Conservation (phyloP, 495 filamentous ascomycete genomes). For the Tirmania nivea region DNA sequence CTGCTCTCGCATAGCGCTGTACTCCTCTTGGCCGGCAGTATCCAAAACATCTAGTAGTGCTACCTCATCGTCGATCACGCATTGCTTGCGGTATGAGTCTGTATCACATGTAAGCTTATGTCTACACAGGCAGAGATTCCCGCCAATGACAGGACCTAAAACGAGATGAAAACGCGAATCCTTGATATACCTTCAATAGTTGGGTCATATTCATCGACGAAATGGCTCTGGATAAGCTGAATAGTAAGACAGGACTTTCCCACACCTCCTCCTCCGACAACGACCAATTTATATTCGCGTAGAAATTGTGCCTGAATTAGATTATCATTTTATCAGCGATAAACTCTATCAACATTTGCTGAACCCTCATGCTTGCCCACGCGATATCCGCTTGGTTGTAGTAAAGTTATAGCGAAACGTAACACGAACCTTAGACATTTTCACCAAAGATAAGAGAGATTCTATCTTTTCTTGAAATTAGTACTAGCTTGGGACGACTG, state of each 20-base stretch:
- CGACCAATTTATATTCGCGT: conserved; percentile 96
- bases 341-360: background rate
- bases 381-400: background rate
- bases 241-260: conserved; percentile 99
- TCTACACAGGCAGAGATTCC: conserved; percentile 1
- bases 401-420: background rate
- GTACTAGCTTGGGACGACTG: background rate
- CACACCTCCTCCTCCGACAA: conserved; percentile 93
- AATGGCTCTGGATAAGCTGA: conserved; percentile 95
- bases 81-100: conserved; percentile 99
- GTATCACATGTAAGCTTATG: conserved; percentile 3
- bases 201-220: conserved; percentile 98
- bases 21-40: conserved; percentile 96
- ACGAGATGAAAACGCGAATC: background rate
- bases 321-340: background rate
- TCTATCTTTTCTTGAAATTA: background rate
- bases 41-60: conserved; percentile 93
- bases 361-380: background rate
- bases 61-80: conserved; percentile 92
- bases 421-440: background rate
- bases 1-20: conserved; percentile 97
- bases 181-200: conserved; percentile 76
- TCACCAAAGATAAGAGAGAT: background rate
- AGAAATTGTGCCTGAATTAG: conserved; percentile 44
- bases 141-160: background rate